Conservation (phyloP, 768 basidiomycete species). For the Trametes villosa region DNA sequence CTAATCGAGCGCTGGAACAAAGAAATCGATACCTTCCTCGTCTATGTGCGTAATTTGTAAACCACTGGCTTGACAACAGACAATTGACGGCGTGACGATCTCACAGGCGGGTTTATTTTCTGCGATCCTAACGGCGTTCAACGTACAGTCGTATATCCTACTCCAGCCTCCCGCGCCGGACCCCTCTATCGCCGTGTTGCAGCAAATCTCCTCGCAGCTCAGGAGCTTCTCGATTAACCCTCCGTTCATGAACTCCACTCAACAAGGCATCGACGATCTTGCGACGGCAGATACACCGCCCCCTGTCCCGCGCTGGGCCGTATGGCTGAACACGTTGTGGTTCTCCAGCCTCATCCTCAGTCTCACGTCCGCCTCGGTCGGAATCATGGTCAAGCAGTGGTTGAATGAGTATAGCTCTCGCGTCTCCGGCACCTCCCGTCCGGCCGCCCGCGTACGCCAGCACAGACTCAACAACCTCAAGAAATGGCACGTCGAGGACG, state of each 20-base stretch:
- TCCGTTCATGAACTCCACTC: too few species aligned
- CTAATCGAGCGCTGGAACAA: not conserved
- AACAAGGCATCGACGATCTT: too few species aligned
- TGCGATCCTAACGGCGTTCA: conserved; percentile 30
- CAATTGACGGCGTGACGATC: not conserved
- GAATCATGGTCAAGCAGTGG: not conserved
- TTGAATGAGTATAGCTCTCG: not conserved
- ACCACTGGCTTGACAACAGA: not conserved
- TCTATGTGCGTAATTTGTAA: not conserved
- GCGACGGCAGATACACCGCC: too few species aligned
- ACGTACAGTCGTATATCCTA: conserved; percentile 22
- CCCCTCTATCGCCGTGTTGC: too few species aligned
- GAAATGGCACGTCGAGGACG: conserved; percentile 20
- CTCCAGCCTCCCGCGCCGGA: too few species aligned
- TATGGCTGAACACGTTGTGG: not conserved
- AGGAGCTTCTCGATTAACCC: too few species aligned
- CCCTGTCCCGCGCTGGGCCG: not conserved
- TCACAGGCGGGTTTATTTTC: conserved; percentile 33
- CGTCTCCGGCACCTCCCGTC: not conserved
- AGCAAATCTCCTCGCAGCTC: too few species aligned
- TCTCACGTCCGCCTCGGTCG: not conserved
- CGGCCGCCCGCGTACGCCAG: conserved; percentile 18
- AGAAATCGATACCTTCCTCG: not conserved
- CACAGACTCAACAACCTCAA: conserved; percentile 19
- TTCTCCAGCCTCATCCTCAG: not conserved